Evolutionary conservation across 495 filamentous ascomycete species (phyloP), one percentile per base, ranked within the genome.

Genomic region (Pyronema domesticum): DNA sequence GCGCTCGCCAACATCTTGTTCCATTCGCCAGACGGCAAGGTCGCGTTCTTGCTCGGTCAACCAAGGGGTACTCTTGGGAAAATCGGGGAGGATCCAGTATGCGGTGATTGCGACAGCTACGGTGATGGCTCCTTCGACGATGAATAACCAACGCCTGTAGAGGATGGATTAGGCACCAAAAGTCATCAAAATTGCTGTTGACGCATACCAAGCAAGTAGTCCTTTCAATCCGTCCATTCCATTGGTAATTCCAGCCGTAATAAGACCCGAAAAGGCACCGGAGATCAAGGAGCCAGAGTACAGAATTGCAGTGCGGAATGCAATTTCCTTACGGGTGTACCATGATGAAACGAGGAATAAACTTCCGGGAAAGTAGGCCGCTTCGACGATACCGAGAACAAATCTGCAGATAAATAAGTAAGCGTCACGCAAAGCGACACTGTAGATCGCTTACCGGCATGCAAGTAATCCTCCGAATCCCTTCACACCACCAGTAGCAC

Each of bases 1-100:
- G 57, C 83, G 82, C 60, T 82, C 73, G 10, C 86, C 86, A 54
- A 86, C 80, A 66, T 94, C 86, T 59, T 86, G 40, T 3, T 64
- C 61, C 23, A 84, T 63, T n/a, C 81, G 69, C 47, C 70, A 68
- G 3, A 67, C 63, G 0, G 79, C 80, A 0, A 84, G 58, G 23
- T 71, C 75, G 50, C 75, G 75, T 58, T 83, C 77, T 30, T 72
- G 58, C 2, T 59, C 62, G 1, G 68, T 71, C 3, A 83, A 68
- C 71, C 76, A 81, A 6, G 58, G 56, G 1, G 74, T 71, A 1
- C 73, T 72, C 59, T 82, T 77, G 0, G 81, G 81, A 54, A 77
- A 84, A 56, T 84, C 80, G 0, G 80, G 78, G 10, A 84, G 64
- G 52, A 83, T 68, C 54, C 79, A 80, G 71, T 72, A 80, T 39